These are phyloP conservation scores for Penicillium sp. DNA, from an alignment of 2,329 filamentous ascomycete species.

Conservation along the genomic window DNA sequence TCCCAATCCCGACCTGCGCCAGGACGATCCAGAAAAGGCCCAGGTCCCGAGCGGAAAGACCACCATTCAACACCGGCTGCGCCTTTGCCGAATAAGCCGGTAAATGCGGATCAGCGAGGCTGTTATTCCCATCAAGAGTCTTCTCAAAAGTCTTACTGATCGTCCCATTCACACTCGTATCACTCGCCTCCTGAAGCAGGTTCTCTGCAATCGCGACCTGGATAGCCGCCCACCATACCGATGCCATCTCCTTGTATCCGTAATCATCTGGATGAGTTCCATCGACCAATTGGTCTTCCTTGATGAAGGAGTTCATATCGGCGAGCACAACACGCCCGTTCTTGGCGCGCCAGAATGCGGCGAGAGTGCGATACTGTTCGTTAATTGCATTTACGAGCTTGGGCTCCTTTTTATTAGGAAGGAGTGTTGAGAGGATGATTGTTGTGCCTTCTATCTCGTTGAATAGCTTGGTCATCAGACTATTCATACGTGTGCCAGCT, in stretches of 20 bases:
- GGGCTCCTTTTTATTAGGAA: conserved; percentile 20
- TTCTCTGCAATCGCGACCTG: conserved; percentile 16
- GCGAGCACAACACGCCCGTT: conserved; percentile 25
- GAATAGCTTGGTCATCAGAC: conserved; percentile 26
- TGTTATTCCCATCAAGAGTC: conserved; percentile 7
- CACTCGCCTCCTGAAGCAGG: conserved; percentile 7
- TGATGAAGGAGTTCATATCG: conserved; percentile 27
- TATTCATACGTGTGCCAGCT: conserved; percentile 24
- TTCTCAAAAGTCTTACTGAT: conserved; percentile 4
- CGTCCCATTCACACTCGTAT: not conserved
- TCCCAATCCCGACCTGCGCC: not conserved
- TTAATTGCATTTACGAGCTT: conserved; percentile 16
- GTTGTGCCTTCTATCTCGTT: conserved; percentile 24
- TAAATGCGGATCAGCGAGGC: conserved; percentile 3
- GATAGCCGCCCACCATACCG: conserved; percentile 29
- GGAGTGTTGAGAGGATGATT: conserved; percentile 35
- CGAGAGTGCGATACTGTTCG: conserved; percentile 26
- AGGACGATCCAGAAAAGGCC: not conserved
- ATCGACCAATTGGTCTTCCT: conserved; percentile 17
- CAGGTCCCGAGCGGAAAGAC: not conserved
- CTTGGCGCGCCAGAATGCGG: conserved; percentile 15
- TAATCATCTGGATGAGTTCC: conserved; percentile 22
- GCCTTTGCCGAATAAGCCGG: conserved; percentile 7
- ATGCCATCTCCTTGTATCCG: conserved; percentile 29
- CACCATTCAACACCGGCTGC: conserved; percentile 1